Evolutionary conservation across 2,329 filamentous ascomycete genomes (phyloP).

Genomic region (Samsoniella hepiali): DNA sequence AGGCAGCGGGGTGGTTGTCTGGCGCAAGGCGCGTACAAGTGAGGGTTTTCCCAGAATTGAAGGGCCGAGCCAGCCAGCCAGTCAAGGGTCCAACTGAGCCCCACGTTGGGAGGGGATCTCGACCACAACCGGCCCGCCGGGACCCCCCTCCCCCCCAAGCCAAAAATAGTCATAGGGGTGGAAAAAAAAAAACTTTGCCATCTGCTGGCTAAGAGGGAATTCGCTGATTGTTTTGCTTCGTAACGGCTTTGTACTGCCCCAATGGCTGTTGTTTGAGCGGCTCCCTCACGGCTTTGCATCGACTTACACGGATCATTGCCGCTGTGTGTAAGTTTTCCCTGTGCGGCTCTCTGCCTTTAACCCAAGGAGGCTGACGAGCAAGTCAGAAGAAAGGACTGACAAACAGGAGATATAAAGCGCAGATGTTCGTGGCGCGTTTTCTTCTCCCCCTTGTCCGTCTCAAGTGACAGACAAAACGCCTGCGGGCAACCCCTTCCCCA

Average conservation of each 20-base stretch:
- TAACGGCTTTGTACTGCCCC: not conserved
- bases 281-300: not conserved
- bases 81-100: constrained; percentile 5
- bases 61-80: not conserved
- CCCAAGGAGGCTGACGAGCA: not conserved
- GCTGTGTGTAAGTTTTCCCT: not conserved
- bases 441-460: too few species aligned
- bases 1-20: not conserved
- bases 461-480: too few species aligned
- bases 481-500: too few species aligned
- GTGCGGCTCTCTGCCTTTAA: not conserved
- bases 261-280: not conserved
- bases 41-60: not conserved
- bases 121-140: constrained; percentile 3
- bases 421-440: too few species aligned
- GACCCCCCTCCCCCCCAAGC: not conserved
- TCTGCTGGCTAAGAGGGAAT: not conserved
- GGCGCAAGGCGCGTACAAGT: not conserved
- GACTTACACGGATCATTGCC: constrained; percentile 6
- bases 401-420: not conserved
- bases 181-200: not conserved
- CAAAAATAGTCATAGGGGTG: not conserved
- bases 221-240: not conserved
- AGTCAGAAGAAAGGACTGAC: not conserved
- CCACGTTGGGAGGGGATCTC: constrained; percentile 11